Percentiles rank a stretch among this genome's conserved stretches.
Evolutionary conservation across 768 basidiomycete genomes (phyloP).

Genomic region (Crepidotus variabilis): DNA sequence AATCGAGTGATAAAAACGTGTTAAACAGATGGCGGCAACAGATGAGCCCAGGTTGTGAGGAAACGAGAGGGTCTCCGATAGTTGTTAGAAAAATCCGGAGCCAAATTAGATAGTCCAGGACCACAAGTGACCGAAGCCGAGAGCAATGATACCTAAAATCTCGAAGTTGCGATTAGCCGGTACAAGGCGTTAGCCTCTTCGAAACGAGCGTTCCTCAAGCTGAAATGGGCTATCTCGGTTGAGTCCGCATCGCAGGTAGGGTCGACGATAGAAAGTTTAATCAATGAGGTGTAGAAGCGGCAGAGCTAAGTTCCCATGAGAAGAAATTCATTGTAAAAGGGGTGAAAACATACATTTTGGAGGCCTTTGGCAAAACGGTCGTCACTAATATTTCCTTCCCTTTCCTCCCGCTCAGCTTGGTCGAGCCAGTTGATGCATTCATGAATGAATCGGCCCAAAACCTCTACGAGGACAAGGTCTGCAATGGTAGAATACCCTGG

Average conservation of each 20-base stretch:
- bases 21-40: not conserved
- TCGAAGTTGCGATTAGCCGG: conserved; percentile 51
- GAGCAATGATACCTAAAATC: conserved; percentile 24
- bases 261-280: conserved; percentile 65
- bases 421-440: conserved; percentile 70
- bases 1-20: not conserved
- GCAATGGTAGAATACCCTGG: conserved; percentile 52
- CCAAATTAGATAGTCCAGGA: conserved; percentile 6
- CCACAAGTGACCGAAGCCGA: not conserved
- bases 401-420: conserved; percentile 63
- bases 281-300: conserved; percentile 70
- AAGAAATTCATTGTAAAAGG: not conserved
- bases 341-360: conserved; percentile 52
- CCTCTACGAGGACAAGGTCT: conserved; percentile 60
- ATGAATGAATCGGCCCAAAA: conserved; percentile 69
- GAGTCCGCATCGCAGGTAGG: conserved; percentile 61
- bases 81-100: not conserved
- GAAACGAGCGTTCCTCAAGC: conserved; percentile 64
- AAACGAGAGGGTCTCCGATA: not conserved
- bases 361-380: conserved; percentile 72
- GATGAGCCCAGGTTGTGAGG: not conserved
- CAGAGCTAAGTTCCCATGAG: conserved; percentile 48
- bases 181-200: conserved; percentile 78
- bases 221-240: conserved; percentile 77
- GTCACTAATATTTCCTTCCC: conserved; percentile 64